phyloP scores from a whole-genome alignment of 2,329 filamentous ascomycete genomes.

The Pseudofabraea citricarpa region DNA sequence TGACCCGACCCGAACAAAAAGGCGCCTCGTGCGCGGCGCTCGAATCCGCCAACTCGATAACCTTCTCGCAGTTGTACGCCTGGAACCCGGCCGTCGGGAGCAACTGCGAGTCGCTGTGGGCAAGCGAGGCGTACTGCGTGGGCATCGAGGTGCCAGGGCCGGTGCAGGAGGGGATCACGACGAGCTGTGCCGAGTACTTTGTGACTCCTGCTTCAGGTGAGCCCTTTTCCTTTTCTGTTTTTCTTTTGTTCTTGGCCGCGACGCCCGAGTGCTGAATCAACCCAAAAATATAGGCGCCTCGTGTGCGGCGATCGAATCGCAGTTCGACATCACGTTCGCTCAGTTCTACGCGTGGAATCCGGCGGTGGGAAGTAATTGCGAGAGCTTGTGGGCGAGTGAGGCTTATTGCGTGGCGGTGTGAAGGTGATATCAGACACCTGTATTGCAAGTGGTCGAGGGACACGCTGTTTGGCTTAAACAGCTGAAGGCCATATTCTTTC shows the following conservation, averaged over 20 bases:
- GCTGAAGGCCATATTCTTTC: too few relatives aligned
- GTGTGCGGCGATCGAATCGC: conserved; percentile 15
- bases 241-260: not conserved
- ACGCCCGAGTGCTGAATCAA: too few relatives aligned
- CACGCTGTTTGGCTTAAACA: too few relatives aligned
- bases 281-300: conserved; percentile 1
- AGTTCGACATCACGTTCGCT: conserved; percentile 18
- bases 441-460: too few relatives aligned
- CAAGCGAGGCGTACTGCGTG: conserved; percentile 23
- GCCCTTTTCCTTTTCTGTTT: too few relatives aligned
- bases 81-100: conserved; percentile 29
- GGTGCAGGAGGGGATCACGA: conserved; percentile 14
- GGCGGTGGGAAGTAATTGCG: conserved; percentile 21
- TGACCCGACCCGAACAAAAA: too few relatives aligned
- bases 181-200: conserved; percentile 7
- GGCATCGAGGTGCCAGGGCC: too few relatives aligned
- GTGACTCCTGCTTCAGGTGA: too few relatives aligned
- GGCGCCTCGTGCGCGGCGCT: conserved; percentile 15
- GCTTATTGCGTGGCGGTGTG: conserved; percentile 26
- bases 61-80: conserved; percentile 19
- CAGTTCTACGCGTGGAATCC: conserved; percentile 30
- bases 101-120: conserved; percentile 22
- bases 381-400: conserved; percentile 18
- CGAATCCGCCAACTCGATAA: conserved; percentile 14
- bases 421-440: too few relatives aligned